phyloP scores from a whole-genome alignment of 116 monocot genomes.

The Iris pallida region DNA sequence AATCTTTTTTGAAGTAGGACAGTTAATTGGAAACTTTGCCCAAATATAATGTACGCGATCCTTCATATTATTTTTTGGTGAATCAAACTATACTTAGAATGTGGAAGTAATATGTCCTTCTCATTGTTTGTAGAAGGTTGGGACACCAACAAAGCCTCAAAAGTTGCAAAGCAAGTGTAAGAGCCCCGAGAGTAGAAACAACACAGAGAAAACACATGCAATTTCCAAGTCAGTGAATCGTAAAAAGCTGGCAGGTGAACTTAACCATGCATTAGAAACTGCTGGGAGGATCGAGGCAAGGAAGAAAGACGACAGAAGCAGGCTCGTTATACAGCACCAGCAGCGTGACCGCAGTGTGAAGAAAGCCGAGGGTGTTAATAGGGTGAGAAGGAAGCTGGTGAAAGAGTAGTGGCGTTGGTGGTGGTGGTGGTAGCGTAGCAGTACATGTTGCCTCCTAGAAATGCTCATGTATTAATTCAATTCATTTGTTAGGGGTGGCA shows the following conservation, averaged over 20 bases:
- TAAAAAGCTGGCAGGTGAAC: not conserved
- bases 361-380: constrained; percentile 4
- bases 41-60: too few relatives aligned
- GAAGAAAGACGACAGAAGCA: constrained; percentile 15
- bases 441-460: constrained; percentile 31
- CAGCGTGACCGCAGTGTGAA: not conserved
- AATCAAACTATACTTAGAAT: too few relatives aligned
- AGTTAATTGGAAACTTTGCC: too few relatives aligned
- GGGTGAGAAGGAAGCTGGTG: not conserved
- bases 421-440: constrained; percentile 1
- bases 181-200: not conserved
- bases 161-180: constrained; percentile 2
- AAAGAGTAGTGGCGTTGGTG: constrained; percentile 5
- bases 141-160: not conserved
- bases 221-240: not conserved
- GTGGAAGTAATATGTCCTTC: not conserved
- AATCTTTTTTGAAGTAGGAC: too few relatives aligned
- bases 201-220: constrained; percentile 4
- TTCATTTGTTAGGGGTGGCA: constrained; percentile 1
- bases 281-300: constrained; percentile 1
- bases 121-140: not conserved
- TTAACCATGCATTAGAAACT: not conserved
- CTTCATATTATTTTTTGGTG: too few relatives aligned
- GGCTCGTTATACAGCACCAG: not conserved
- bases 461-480: not conserved